These are phyloP conservation scores for Pyronema domesticum DNA, from an alignment of 495 filamentous ascomycete species.

Conservation along the genomic window DNA sequence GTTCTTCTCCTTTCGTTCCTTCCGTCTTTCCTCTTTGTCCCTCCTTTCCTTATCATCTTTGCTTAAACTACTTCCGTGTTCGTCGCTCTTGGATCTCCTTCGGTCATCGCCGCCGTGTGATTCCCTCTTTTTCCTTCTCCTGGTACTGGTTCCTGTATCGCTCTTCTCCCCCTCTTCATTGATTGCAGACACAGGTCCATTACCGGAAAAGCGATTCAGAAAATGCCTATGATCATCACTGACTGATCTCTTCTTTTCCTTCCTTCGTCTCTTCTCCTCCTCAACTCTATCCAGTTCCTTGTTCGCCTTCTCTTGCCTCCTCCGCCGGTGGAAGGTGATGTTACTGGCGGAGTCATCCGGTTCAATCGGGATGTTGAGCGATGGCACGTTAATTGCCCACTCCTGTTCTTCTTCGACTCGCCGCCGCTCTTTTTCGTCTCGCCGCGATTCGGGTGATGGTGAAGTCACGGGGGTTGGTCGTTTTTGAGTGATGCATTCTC, in stretches of 20 bases:
- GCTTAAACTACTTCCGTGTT: neutral
- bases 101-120: too few relatives aligned
- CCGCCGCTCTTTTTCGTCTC: constrained; percentile 5
- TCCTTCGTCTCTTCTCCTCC: constrained; percentile 10
- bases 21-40: constrained; percentile 8
- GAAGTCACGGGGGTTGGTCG: constrained; percentile 24
- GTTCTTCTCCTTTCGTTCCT: constrained; percentile 11
- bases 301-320: constrained; percentile 11
- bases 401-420: constrained; percentile 16
- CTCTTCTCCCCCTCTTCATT: constrained; percentile 2
- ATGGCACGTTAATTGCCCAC: constrained; percentile 19
- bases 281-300: constrained; percentile 6
- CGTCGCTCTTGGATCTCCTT: neutral
- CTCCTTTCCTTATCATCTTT: neutral
- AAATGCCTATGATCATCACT: too few relatives aligned
- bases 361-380: constrained; percentile 11
- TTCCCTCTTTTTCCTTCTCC: neutral
- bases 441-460: neutral
- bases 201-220: too few relatives aligned
- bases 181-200: neutral
- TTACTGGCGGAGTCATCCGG: constrained; percentile 70
- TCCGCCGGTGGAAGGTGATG: constrained; percentile 35
- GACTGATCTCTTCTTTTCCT: constrained; percentile 3
- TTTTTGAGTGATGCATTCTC: constrained; percentile 46
- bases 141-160: neutral